Percentiles rank a stretch among this genome's conserved stretches.
Conservation (phyloP, 2,329 filamentous ascomycete species). For the Coleophoma eucalyptorum region DNA sequence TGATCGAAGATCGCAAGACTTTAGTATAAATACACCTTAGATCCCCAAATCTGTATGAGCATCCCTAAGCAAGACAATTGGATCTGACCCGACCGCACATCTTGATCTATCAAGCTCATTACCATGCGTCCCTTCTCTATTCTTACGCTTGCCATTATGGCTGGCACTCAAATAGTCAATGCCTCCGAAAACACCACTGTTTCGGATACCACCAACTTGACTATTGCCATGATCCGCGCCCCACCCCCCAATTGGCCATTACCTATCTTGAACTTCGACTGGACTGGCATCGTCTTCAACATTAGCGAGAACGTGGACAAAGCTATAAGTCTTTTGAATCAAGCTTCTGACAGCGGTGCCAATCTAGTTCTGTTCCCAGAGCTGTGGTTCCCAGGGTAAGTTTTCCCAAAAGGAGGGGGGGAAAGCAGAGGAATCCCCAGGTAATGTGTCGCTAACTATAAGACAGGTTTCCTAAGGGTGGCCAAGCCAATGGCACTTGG, state of each 20-base stretch:
- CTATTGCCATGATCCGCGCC: background rate
- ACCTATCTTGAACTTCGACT: background rate
- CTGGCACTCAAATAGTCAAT: no score
- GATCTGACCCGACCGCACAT: no score
- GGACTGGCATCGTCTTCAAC: background rate
- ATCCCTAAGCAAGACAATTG: no score
- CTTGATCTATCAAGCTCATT: no score
- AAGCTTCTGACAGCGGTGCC: background rate
- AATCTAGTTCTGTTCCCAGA: background rate
- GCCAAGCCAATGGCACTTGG: background rate
- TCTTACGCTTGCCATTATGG: no score
- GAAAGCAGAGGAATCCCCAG: background rate
- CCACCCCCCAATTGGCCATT: background rate
- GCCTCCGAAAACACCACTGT: no score
- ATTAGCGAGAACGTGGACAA: background rate
- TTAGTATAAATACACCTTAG: no score
- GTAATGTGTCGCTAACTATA: background rate
- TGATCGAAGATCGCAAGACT: no score
- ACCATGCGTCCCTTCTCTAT: no score
- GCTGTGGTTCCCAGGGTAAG: constrained; percentile 3
- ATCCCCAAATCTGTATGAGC: no score
- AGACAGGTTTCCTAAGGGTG: constrained; percentile 1
- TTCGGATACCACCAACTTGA: background rate
- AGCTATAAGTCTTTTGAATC: background rate
- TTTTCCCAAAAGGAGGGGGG: no score